Evolutionary conservation across 2,329 filamentous ascomycete genomes (phyloP).

Genomic region (Fusarium pininemorale): DNA sequence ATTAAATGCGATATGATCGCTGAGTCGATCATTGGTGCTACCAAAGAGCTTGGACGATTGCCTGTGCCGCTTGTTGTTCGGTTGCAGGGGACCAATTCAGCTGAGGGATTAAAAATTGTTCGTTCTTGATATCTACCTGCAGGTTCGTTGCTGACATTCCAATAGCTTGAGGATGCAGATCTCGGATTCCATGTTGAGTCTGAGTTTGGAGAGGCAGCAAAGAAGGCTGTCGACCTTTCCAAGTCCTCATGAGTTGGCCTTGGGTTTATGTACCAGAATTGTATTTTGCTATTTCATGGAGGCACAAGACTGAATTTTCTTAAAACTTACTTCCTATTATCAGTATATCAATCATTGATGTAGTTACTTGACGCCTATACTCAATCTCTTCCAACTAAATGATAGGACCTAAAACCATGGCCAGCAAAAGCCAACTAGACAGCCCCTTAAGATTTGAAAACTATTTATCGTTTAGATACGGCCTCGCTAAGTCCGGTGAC

Average conservation of each 20-base stretch:
- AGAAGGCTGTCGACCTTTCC: neutral
- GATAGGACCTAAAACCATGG: too few species aligned
- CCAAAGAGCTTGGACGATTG: neutral
- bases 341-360: too few species aligned
- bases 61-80: conserved; percentile 4
- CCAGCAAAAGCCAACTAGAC: too few species aligned
- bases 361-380: too few species aligned
- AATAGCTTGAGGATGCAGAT: neutral
- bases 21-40: neutral
- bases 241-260: neutral
- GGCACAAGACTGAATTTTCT: too few species aligned
- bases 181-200: neutral
- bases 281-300: rapidly evolving
- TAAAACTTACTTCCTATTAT: too few species aligned
- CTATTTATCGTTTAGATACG: too few species aligned
- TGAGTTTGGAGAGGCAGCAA: neutral
- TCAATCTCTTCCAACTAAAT: too few species aligned
- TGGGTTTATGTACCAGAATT: neutral
- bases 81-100: neutral
- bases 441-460: too few species aligned
- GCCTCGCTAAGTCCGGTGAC: too few species aligned
- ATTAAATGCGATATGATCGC: conserved; percentile 1
- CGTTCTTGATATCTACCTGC: rapidly evolving
- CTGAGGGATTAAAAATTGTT: neutral
- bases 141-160: neutral